Percentiles rank a stretch among this genome's conserved stretches.
These are phyloP conservation scores for Fraxinus ornus DNA, from an alignment of 305 asterid genomes.

Conservation along the genomic window DNA sequence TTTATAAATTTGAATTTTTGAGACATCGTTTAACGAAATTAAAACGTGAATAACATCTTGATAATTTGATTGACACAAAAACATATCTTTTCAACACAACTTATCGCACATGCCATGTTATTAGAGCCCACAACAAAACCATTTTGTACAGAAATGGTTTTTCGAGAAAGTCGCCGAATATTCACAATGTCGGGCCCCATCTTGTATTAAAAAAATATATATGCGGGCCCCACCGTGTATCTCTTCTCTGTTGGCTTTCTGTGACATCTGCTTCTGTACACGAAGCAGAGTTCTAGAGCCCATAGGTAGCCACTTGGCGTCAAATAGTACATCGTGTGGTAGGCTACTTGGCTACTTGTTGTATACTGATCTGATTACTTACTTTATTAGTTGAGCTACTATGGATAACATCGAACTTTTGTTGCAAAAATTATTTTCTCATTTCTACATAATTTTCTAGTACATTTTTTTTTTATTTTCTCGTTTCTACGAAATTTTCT, in stretches of 20 bases:
- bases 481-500: neutral
- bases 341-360: neutral
- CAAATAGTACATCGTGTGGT: neutral
- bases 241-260: too few species aligned
- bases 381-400: neutral
- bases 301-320: neutral
- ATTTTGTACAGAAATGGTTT: too few species aligned
- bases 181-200: too few species aligned
- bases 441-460: neutral
- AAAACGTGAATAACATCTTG: neutral
- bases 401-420: neutral
- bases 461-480: neutral
- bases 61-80: neutral
- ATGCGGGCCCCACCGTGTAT: too few species aligned
- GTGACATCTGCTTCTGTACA: too few species aligned
- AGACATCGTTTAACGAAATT: neutral
- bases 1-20: neutral
- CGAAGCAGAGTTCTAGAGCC: neutral
- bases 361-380: neutral
- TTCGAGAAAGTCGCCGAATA: too few species aligned
- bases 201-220: too few species aligned
- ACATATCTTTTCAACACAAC: neutral
- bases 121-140: neutral
- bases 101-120: neutral
- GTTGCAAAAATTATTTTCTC: neutral